Evolutionary conservation across 2,329 filamentous ascomycete genomes (phyloP).

Genomic region (Cladosporium sp.): DNA sequence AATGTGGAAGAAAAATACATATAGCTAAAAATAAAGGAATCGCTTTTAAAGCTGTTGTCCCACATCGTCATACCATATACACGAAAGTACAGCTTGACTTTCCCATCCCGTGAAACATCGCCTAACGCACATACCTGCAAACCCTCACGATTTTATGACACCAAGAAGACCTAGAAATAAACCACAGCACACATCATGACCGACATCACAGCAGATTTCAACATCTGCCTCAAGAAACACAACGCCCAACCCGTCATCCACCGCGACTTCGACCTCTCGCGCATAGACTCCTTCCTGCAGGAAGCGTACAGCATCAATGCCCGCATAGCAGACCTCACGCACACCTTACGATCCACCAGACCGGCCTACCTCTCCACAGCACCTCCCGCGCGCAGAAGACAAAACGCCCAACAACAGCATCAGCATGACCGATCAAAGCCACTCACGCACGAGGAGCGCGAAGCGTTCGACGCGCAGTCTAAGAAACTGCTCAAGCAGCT

Average conservation of each 20-base stretch:
- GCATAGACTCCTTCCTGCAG: constrained; percentile 80
- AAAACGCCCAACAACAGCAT: constrained; percentile 18
- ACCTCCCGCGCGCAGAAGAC: constrained; percentile 51
- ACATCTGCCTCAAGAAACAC: constrained; percentile 54
- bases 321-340: constrained; percentile 75
- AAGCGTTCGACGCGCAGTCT: constrained; percentile 81
- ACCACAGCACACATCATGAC: constrained; percentile 27
- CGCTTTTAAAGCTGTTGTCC: too few species aligned
- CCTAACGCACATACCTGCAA: too few species aligned
- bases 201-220: constrained; percentile 66
- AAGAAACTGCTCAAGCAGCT: constrained; percentile 82
- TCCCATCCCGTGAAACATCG: not conserved
- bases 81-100: not conserved
- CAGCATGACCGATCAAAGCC: constrained; percentile 45
- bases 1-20: too few species aligned
- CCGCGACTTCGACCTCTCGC: constrained; percentile 32
- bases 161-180: not conserved
- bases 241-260: not conserved
- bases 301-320: constrained; percentile 92
- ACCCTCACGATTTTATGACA: not conserved
- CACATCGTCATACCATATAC: not conserved
- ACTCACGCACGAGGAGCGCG: constrained; percentile 76
- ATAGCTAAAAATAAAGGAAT: too few species aligned
- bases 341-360: constrained; percentile 76
- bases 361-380: constrained; percentile 87